Conservation (phyloP, 768 basidiomycete species). For the Suillus spraguei region DNA sequence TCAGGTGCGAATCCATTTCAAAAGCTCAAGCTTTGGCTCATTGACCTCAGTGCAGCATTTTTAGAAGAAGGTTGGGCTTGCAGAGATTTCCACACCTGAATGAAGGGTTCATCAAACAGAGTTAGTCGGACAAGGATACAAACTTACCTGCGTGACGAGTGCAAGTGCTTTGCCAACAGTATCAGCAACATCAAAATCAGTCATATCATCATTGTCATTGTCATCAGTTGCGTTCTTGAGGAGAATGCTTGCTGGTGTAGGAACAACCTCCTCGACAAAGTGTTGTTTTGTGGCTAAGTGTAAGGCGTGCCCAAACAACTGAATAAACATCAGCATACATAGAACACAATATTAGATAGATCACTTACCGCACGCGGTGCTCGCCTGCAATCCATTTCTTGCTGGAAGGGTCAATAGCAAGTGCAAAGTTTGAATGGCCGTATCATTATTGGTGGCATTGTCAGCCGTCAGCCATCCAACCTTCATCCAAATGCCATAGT, state of each 20-base stretch:
- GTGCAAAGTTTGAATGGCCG: too few relatives aligned
- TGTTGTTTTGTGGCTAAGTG: not conserved
- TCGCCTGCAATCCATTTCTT: too few relatives aligned
- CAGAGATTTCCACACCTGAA: not conserved
- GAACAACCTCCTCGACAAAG: not conserved
- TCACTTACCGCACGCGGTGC: too few relatives aligned
- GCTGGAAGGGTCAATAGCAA: too few relatives aligned
- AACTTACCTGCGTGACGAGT: not conserved
- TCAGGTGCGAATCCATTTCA: too few relatives aligned
- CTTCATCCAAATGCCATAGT: too few relatives aligned
- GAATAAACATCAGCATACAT: too few relatives aligned
- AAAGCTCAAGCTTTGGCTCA: not conserved
- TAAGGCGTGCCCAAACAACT: not conserved
- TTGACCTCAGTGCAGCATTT: not conserved
- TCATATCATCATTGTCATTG: not conserved
- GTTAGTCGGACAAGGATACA: not conserved
- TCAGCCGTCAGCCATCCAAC: too few relatives aligned
- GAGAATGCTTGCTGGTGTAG: not conserved
- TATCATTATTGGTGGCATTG: too few relatives aligned
- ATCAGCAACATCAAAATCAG: not conserved
- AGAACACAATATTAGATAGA: too few relatives aligned
- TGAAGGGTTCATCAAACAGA: not conserved
- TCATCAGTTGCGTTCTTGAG: not conserved
- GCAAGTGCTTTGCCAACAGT: not conserved
- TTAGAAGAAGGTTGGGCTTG: not conserved